Conservation (phyloP, 495 filamentous ascomycete genomes). For the Penicillium manginii region DNA sequence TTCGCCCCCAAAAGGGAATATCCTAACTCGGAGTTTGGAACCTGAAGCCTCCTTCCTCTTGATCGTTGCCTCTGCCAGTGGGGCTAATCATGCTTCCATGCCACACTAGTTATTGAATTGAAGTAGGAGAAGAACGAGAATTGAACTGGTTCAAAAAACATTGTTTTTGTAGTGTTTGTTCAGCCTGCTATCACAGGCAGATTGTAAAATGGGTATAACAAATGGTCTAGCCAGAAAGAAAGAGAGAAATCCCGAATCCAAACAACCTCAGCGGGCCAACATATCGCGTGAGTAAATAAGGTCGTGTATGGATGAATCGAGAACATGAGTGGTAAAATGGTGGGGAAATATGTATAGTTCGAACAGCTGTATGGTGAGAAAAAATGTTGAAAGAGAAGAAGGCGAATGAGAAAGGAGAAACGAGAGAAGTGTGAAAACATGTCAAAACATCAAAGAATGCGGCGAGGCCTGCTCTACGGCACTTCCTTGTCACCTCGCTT, state of each 20-base stretch:
- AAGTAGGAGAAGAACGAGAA: background rate
- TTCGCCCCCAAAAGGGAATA: no score
- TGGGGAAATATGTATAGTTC: background rate
- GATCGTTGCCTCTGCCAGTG: no score
- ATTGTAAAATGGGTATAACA: conserved; percentile 29
- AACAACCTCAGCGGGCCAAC: conserved; percentile 11
- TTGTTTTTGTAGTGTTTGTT: conserved; percentile 5
- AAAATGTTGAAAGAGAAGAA: conserved; percentile 3
- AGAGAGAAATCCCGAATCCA: conserved; percentile 10
- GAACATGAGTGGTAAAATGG: background rate
- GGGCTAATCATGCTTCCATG: no score
- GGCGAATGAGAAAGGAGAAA: conserved; percentile 8
- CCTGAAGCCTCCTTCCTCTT: no score
- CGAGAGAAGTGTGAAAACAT: conserved; percentile 11
- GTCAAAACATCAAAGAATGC: conserved; percentile 7
- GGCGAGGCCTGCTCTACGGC: conserved; percentile 47
- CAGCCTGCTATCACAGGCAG: background rate
- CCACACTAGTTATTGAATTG: background rate
- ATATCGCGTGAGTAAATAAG: conserved; percentile 17
- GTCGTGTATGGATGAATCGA: conserved; percentile 7
- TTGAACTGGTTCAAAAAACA: background rate
- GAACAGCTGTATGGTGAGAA: conserved; percentile 4
- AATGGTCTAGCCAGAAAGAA: conserved; percentile 27
- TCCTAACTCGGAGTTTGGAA: no score
- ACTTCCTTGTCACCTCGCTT: conserved; percentile 69